phyloP scores from a whole-genome alignment of 345 rosid species.

The Trapa incisa region DNA sequence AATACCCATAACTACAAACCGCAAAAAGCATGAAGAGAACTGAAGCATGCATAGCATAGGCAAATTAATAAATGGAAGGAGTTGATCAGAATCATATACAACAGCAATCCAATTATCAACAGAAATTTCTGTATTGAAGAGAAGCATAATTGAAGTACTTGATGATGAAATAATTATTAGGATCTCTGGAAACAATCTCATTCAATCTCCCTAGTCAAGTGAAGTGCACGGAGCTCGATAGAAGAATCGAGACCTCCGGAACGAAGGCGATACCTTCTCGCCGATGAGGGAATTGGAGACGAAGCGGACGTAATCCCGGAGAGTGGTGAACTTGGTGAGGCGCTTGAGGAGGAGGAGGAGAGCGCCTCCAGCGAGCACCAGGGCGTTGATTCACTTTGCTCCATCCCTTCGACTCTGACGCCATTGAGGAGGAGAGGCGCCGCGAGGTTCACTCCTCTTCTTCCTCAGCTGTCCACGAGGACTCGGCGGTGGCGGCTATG shows the following conservation, averaged over 20 bases:
- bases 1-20: background rate
- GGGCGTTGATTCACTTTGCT: slow-evolving; percentile 55
- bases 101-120: background rate
- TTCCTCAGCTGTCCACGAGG: background rate
- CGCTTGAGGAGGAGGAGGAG: slow-evolving; percentile 59
- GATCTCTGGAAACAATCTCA: slow-evolving; percentile 51
- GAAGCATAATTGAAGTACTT: slow-evolving; percentile 29
- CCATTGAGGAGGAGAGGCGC: slow-evolving; percentile 11
- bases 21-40: background rate
- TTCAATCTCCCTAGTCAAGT: slow-evolving; percentile 3
- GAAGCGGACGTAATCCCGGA: slow-evolving; percentile 74
- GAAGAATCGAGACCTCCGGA: background rate
- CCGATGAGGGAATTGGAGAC: slow-evolving; percentile 74
- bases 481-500: background rate
- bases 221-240: background rate
- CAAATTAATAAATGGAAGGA: background rate
- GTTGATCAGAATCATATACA: background rate
- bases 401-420: slow-evolving; percentile 57
- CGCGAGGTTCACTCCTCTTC: background rate
- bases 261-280: slow-evolving; percentile 41
- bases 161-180: slow-evolving; percentile 80
- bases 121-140: background rate
- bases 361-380: slow-evolving; percentile 69
- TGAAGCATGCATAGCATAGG: too few relatives aligned
- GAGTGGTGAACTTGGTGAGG: slow-evolving; percentile 86